A percentile compares a stretch with the other conserved stretches of the same genome.
phyloP scores from a whole-genome alignment of 805 yeast species.

The Yamadazyma insecticola region DNA sequence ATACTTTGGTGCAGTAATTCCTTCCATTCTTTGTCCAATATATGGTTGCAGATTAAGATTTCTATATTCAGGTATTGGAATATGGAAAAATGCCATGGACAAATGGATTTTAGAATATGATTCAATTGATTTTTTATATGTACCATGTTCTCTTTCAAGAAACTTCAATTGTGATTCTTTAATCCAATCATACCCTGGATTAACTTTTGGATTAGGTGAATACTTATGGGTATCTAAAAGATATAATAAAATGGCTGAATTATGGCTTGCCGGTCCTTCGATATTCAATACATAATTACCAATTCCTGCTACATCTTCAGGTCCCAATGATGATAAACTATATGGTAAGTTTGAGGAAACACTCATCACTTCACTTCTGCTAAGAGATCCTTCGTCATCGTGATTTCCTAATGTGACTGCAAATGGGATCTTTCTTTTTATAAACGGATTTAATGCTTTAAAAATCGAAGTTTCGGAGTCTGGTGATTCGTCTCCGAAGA shows the following conservation, averaged over 20 bases:
- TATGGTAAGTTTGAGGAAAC: constrained; percentile 59
- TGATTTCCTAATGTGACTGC: constrained; percentile 90
- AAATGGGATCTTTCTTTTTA: constrained; percentile 68
- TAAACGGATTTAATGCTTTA: constrained; percentile 69
- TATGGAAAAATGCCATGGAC: constrained; percentile 91
- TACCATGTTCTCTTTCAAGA: constrained; percentile 32
- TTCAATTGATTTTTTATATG: constrained; percentile 20
- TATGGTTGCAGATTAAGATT: constrained; percentile 36
- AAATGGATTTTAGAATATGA: constrained; percentile 43
- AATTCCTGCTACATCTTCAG: constrained; percentile 65
- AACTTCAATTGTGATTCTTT: constrained; percentile 64
- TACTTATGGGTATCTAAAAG: constrained; percentile 83
- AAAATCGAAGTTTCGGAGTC: constrained; percentile 81
- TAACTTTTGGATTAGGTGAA: constrained; percentile 58
- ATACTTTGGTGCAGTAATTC: constrained; percentile 69
- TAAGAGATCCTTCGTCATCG: constrained; percentile 79
- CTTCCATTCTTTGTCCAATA: constrained; percentile 69
- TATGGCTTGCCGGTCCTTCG: constrained; percentile 24
- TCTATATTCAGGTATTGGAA: constrained; percentile 84
- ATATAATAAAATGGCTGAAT: constrained; percentile 50
- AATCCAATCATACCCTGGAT: constrained; percentile 84
- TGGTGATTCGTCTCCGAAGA: constrained; percentile 73
- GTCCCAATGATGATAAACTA: constrained; percentile 59
- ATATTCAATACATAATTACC: constrained; percentile 73
- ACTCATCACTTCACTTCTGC: constrained; percentile 57